A percentile compares a stretch with the other conserved stretches of the same genome.
phyloP scores from a whole-genome alignment of 495 filamentous ascomycete genomes.

The Xylaria telfairii region DNA sequence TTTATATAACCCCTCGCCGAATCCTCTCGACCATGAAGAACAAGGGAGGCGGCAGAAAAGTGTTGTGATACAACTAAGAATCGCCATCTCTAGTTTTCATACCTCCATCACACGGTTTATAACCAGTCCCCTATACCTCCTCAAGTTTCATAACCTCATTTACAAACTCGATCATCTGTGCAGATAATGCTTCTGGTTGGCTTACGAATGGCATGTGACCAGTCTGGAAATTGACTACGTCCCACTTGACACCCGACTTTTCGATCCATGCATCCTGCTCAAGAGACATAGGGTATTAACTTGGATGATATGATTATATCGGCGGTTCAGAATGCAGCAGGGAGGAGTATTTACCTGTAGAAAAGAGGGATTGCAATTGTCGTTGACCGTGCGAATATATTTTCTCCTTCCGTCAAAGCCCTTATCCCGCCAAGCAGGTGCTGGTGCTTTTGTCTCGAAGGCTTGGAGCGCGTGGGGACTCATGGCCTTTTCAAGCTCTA shows the following conservation, averaged over 20 bases:
- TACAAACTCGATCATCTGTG: constrained; percentile 3
- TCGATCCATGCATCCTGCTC: constrained; percentile 19
- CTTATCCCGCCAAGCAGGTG: constrained; percentile 21
- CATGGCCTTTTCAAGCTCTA: neutral
- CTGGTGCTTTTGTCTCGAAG: constrained; percentile 18
- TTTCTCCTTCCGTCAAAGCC: constrained; percentile 13
- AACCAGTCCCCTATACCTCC: too few species aligned
- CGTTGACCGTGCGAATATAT: constrained; percentile 7
- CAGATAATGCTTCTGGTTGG: constrained; percentile 5
- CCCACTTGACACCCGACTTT: constrained; percentile 15
- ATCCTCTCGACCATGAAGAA: too few species aligned
- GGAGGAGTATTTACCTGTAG: constrained; percentile 2
- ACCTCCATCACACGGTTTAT: too few species aligned
- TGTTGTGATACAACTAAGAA: too few species aligned
- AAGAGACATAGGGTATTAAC: neutral
- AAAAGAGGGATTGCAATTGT: constrained; percentile 1
- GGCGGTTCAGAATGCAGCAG: neutral
- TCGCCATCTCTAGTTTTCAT: too few species aligned
- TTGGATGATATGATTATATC: neutral
- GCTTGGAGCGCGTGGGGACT: constrained; percentile 10
- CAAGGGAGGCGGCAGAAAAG: too few species aligned
- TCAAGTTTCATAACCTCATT: neutral
- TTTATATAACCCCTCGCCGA: too few species aligned
- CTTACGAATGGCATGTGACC: constrained; percentile 24
- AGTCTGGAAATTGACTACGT: constrained; percentile 18